Evolutionary conservation across 305 asterid species (phyloP).

Genomic region (Ilex paraguariensis): DNA sequence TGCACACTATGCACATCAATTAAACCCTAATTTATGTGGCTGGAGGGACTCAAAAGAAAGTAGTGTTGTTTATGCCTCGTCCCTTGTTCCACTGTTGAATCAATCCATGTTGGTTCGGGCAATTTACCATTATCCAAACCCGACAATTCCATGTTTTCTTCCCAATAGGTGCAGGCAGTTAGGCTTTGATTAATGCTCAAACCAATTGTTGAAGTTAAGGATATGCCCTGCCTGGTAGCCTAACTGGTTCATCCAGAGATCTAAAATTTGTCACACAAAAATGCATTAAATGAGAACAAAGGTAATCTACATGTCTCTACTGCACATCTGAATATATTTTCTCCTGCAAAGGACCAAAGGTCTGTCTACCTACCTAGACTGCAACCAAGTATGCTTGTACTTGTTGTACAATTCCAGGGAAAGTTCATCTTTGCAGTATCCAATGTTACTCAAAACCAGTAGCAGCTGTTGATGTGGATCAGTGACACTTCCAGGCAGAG

Average conservation of each 20-base stretch:
- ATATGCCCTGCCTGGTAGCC: neutral
- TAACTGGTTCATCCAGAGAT: neutral
- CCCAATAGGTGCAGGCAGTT: neutral
- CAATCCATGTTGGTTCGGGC: neutral
- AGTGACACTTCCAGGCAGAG: slow-evolving; percentile 75
- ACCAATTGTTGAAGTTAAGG: neutral
- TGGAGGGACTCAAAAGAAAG: too few species aligned
- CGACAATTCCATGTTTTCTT: too few species aligned
- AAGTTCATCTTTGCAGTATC: slow-evolving; percentile 96
- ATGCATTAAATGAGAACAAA: neutral
- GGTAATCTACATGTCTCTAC: neutral
- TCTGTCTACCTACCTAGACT: slow-evolving; percentile 48
- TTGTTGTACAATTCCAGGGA: slow-evolving; percentile 65
- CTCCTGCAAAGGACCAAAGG: neutral
- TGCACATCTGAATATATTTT: neutral
- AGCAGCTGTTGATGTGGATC: slow-evolving; percentile 86
- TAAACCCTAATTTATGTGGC: too few species aligned
- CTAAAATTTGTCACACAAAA: neutral
- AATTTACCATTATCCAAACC: neutral
- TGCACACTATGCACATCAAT: too few species aligned
- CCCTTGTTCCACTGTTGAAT: neutral
- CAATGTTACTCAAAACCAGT: slow-evolving; percentile 96
- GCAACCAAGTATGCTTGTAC: slow-evolving; percentile 76
- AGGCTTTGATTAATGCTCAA: neutral
- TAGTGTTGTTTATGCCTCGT: too few species aligned